These are phyloP conservation scores for Silene latifolia DNA, from an alignment of 148 eudicot genomes.

Conservation along the genomic window DNA sequence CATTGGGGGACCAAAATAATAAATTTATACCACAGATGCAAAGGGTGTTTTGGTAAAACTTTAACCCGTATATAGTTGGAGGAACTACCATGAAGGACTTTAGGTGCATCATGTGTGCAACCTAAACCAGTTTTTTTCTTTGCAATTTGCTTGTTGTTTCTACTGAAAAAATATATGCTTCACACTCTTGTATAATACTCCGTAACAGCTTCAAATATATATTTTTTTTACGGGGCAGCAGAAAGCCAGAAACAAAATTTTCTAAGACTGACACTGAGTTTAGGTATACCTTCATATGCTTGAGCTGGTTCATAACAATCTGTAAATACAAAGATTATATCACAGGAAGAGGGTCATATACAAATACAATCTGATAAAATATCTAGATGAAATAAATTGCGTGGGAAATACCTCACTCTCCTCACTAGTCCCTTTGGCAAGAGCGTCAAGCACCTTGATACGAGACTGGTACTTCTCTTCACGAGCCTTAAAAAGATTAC, in stretches of 20 bases:
- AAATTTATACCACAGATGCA: not conserved
- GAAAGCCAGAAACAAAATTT: not conserved
- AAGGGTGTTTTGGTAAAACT: too few relatives aligned
- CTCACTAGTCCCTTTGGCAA: constrained; percentile 72
- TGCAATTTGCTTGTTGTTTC: not conserved
- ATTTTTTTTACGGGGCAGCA: not conserved
- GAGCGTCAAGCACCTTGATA: constrained; percentile 85
- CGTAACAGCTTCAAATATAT: not conserved
- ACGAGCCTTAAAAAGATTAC: constrained; percentile 71
- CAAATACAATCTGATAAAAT: not conserved
- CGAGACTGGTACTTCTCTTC: constrained; percentile 90
- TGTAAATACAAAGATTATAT: constrained; percentile 29
- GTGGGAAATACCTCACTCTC: constrained; percentile 63
- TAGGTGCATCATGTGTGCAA: too few relatives aligned
- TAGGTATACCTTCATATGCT: constrained; percentile 63
- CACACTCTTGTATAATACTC: not conserved
- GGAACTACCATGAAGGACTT: too few relatives aligned
- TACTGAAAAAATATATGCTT: too few relatives aligned
- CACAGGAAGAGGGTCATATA: constrained; percentile 4
- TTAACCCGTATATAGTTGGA: too few relatives aligned
- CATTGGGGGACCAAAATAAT: constrained; percentile 10
- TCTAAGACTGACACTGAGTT: not conserved
- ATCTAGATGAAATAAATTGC: not conserved
- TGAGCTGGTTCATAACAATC: constrained; percentile 68
- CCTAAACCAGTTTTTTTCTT: too few relatives aligned